Evolutionary conservation across 78 protist genomes (phyloP), one percentile per base, ranked within the genome.

Genomic region (Dictyostelium capitatum): DNA sequence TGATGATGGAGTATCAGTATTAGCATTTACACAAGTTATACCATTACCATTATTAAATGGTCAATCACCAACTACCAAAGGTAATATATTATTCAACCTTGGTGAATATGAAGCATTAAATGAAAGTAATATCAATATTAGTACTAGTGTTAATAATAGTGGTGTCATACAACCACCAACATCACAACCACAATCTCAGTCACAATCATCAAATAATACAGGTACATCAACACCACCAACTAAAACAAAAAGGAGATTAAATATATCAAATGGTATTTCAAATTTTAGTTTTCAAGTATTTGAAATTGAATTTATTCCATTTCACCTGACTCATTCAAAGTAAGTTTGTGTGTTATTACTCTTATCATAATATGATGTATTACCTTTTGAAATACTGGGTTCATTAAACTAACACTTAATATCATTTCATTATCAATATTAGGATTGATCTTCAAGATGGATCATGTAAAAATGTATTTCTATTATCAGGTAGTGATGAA

Each of bases 401-500:
- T 19, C 14, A 17, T 54, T 54, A 54, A 54, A 19, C 62, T 32
- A 30, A 37, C 43, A 37, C 2, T 37, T n/a, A n/a, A 56, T 73
- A 37, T 80, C 90, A 9, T 83, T 54, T 46, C 78, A 83, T 20
- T 20, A 54, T 4, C 80, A 25, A 69, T 53, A 50, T 6, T n/a
- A 19, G n/a, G 23, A 50, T 65, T n/a, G 54, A 32, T 15, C 32
- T 48, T 14, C 19, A 12, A 37, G 30, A 54, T 37, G 46, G 41
- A 1, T 48, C 25, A 12, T 46, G 25, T 62, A 56, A 80, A 47
- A 10, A 37, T 41, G 84, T 77, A 8, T 87, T 77, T n/a, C 41
- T 87, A 10, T 47, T 87, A 19, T 74, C 93, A 62, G 93, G 93
- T 9, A 77, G 84, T 78, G 93, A 87, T 87, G 93, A 87, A 46